Evolutionary conservation across 768 basidiomycete genomes (phyloP), one percentile per base, ranked within the genome.

Genomic region (Leccinellum luteum): DNA sequence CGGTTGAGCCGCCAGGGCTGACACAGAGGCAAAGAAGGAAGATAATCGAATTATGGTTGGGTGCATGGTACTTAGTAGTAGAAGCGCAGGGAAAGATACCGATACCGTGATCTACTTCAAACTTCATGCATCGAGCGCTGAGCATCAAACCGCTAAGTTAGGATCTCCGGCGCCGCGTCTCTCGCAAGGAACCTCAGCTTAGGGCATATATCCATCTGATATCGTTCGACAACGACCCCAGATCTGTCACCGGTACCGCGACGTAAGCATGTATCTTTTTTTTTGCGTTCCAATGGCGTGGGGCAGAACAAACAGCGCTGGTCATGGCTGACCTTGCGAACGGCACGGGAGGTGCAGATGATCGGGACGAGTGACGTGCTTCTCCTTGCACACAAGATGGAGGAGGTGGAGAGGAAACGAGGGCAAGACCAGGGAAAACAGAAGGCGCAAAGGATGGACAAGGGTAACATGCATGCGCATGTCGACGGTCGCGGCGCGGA

Each of bases 11-110:
- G n/a, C n/a, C n/a, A n/a, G n/a, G n/a, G n/a, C n/a, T n/a, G n/a
- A n/a, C n/a, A n/a, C n/a, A n/a, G n/a, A n/a, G n/a, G n/a, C n/a
- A 45, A 93, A 94, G 71, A 89, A 92, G 65, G 89, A 93, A 69
- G 92, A 94, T 66, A 80, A 94, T 45, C 81, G 92, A 65, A 78
- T 90, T 47, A 94, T 93, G 92, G 92, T 94, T 74, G 92, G 92
- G 92, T 56, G 17, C 57, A 76, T 64, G 69, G 66, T 74, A 74
- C 65, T 69, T 69, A 75, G 83, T n/a, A n/a, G n/a, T n/a, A n/a
- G n/a, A 82, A 84, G 82, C 67, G 71, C 72, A 94, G 92, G 74
- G 92, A 93, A 85, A 86, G 91, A 63, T 94, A 94, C 73, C 86
- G 79, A 13, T 68, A 83, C 87, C n/a, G n/a, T n/a, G n/a, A n/a